These are phyloP conservation scores for Podila epicladia DNA, from an alignment of 192 early-diverging fungal genomes.

Conservation along the genomic window DNA sequence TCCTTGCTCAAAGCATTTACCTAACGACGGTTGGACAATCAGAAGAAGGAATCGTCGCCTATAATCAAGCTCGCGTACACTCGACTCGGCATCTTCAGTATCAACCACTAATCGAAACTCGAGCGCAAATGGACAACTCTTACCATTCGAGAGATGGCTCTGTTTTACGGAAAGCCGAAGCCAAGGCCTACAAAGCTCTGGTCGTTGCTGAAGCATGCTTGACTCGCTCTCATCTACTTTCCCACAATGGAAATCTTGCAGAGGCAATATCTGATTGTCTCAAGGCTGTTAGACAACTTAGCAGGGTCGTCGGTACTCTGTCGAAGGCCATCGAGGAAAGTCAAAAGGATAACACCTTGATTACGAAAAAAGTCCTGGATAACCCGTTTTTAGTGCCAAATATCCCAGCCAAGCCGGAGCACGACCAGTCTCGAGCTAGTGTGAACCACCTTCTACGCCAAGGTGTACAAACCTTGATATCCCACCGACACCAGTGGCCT, in stretches of 20 bases:
- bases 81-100: background rate
- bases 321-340: conserved; percentile 20
- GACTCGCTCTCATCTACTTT: conserved; percentile 50
- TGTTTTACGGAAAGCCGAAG: conserved; percentile 13
- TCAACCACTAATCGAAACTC: too few relatives aligned
- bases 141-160: background rate
- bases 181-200: conserved; percentile 20
- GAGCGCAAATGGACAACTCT: background rate
- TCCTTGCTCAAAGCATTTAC: conserved; percentile 68
- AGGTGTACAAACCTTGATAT: conserved; percentile 17
- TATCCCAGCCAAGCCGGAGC: background rate
- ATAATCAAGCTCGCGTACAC: conserved; percentile 25
- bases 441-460: conserved; percentile 14
- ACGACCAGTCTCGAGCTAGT: background rate
- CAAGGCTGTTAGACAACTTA: conserved; percentile 39
- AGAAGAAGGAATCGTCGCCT: conserved; percentile 58
- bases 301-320: conserved; percentile 45
- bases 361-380: conserved; percentile 13
- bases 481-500: conserved; percentile 31
- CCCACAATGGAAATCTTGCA: conserved; percentile 44
- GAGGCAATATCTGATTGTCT: conserved; percentile 52
- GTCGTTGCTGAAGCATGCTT: conserved; percentile 52
- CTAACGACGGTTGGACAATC: conserved; percentile 65
- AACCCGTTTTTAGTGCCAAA: conserved; percentile 34
- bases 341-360: conserved; percentile 6